phyloP scores from a whole-genome alignment of 208 protist genomes.

The Leishmania arabica region DNA sequence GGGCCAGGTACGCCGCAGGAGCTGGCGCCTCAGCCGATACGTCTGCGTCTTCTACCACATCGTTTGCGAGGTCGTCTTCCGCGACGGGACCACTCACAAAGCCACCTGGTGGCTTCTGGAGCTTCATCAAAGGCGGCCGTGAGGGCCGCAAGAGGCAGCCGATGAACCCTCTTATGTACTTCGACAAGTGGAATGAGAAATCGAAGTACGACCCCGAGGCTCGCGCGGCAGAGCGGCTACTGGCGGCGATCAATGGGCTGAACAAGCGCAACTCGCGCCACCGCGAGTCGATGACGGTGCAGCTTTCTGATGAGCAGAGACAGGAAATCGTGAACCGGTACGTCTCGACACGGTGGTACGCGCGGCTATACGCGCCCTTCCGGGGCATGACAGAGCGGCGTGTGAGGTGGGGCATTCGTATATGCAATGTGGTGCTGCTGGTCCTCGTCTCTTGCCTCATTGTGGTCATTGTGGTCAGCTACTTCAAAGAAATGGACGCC shows the following conservation, averaged over 20 bases:
- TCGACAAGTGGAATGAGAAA: neutral
- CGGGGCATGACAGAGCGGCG: conserved; percentile 49
- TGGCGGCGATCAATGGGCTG: conserved; percentile 45
- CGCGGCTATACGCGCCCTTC: conserved; percentile 50
- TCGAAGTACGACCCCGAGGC: conserved; percentile 38
- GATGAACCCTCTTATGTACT: conserved; percentile 19
- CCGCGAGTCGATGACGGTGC: conserved; percentile 27
- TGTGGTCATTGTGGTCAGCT: conserved; percentile 33
- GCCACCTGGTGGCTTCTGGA: conserved; percentile 12
- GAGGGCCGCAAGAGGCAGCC: conserved; percentile 16
- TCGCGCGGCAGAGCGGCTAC: conserved; percentile 30
- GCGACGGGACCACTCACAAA: neutral
- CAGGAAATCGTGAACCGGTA: conserved; percentile 65
- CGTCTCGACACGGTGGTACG: conserved; percentile 56
- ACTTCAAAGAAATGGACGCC: conserved; percentile 55
- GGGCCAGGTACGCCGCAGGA: conserved; percentile 6
- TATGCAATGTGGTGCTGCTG: conserved; percentile 30
- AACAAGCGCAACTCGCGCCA: conserved; percentile 25
- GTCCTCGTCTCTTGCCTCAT: conserved; percentile 8
- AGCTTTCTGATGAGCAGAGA: conserved; percentile 61
- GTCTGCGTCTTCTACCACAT: neutral
- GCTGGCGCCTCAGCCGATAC: neutral
- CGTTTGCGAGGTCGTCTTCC: conserved; percentile 1
- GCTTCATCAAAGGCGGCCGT: conserved; percentile 18
- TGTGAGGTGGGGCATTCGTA: conserved; percentile 45